Conservation (phyloP, 169 alveolate genomes). For the Plasmodium gonderi region DNA sequence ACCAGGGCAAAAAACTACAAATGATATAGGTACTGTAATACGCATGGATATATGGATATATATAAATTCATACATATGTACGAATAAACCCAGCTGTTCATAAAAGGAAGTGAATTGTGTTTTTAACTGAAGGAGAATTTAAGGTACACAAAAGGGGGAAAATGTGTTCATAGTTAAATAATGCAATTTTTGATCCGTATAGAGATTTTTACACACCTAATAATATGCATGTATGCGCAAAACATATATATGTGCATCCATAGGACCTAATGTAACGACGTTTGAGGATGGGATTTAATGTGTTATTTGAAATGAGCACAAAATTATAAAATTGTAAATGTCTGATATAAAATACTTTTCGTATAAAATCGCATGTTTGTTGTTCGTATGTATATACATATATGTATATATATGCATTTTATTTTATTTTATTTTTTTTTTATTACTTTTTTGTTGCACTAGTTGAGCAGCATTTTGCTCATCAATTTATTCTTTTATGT, state of each 20-base stretch:
- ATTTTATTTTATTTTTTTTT: conserved; percentile 9
- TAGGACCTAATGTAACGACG: neutral
- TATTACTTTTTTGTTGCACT: conserved; percentile 19
- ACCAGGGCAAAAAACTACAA: neutral
- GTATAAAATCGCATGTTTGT: conserved; percentile 11
- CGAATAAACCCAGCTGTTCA: neutral
- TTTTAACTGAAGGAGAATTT: too few species aligned
- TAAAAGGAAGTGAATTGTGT: neutral
- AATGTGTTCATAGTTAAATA: neutral
- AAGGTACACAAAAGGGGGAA: neutral
- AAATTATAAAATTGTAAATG: neutral
- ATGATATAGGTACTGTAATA: neutral
- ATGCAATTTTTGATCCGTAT: neutral
- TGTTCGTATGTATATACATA: conserved; percentile 13
- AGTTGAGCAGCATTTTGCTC: conserved; percentile 20
- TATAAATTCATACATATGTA: neutral
- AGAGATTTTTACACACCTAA: too few species aligned
- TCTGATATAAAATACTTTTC: neutral
- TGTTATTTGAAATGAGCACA: neutral
- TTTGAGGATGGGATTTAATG: neutral
- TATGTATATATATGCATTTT: neutral
- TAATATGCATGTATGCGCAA: neutral
- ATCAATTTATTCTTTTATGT: neutral
- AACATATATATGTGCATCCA: neutral
- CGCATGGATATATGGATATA: conserved; percentile 17